Base-by-base conservation (phyloP, 768 basidiomycete genomes). In the Kondoa subrosea region DNA sequence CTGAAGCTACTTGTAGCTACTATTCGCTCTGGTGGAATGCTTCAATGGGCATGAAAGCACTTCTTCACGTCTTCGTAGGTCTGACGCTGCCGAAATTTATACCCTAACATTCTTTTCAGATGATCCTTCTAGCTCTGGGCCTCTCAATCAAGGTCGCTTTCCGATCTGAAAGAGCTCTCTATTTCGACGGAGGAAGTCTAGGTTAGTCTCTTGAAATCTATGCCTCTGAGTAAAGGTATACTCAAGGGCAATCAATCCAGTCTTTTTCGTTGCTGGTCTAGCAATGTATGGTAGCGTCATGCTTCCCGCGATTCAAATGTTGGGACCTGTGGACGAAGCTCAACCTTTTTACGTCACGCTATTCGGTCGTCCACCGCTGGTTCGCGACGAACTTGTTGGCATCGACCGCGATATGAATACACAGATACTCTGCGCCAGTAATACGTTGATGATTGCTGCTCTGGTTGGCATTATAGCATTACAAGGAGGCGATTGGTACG, bases 11-110 rank as follows among this genome's bases (percentile, higher is more conserved):
- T 15, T 50, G 58, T 14, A 60, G 58, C 25, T 63, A 63, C 29
- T 63, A 63, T 33, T 31, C 21, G 29, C 61, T 63, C 27, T 63
- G 61, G 61, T 63, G 61, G 61, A 63, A 63, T 33, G 30, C 26
- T 2, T 33, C 61, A 16, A 17, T 63, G 26, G 61, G 61, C 15
- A 32, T 63, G 3, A 63, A 63, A 32, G 61, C 61, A 17, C 30
- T 63, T 17, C n/a, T 63, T 14, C 61, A 63, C 33, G 61, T 17
- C 29, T 27, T 63, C 61, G n/a, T 63, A 14, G 58, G 58, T 50
- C 40, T 50, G 40, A 8, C 21, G 40, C 21, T 50, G 40, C 12
- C 40, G 40, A 21, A 21, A 50, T 8, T 8, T 21, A 50, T 50
- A n/a, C n/a, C n/a, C n/a, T n/a, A n/a, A n/a, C n/a, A n/a, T n/a